Conservation (phyloP, 1,139 yeast genomes). For the Saccharomyces hybrid region DNA sequence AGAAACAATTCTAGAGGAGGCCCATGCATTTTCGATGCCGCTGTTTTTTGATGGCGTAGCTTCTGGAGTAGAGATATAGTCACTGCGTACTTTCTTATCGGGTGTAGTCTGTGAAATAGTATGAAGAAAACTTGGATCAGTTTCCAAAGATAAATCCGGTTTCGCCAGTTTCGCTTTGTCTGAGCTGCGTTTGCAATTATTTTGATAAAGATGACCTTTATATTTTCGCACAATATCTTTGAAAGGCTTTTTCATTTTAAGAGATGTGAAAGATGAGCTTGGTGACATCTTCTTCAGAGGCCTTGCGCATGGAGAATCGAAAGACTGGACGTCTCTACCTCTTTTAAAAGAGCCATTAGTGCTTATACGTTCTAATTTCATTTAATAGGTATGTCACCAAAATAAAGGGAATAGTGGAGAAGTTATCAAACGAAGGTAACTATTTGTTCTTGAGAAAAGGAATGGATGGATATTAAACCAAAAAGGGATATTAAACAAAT, state of each 20-base stretch:
- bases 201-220: background rate
- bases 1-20: background rate
- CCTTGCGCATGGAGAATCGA: slow-evolving; percentile 6
- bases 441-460: background rate
- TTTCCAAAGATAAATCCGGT: background rate
- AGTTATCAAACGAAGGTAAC: background rate
- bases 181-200: background rate
- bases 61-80: slow-evolving; percentile 8
- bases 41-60: slow-evolving; percentile 8
- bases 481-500: background rate
- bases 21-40: background rate
- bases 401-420: background rate
- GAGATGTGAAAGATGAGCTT: slow-evolving; percentile 4
- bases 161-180: background rate
- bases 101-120: background rate
- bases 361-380: background rate
- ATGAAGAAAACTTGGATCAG: background rate
- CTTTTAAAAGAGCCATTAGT: slow-evolving; percentile 21
- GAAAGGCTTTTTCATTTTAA: background rate
- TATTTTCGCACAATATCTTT: slow-evolving; percentile 1
- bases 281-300: slow-evolving; percentile 9
- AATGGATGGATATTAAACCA: slow-evolving; percentile 1
- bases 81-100: background rate
- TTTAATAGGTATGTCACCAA: background rate
- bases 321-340: slow-evolving; percentile 17